Evolutionary conservation across 2,329 filamentous ascomycete genomes (phyloP).

Genomic region (Sporothrix brasiliensis): DNA sequence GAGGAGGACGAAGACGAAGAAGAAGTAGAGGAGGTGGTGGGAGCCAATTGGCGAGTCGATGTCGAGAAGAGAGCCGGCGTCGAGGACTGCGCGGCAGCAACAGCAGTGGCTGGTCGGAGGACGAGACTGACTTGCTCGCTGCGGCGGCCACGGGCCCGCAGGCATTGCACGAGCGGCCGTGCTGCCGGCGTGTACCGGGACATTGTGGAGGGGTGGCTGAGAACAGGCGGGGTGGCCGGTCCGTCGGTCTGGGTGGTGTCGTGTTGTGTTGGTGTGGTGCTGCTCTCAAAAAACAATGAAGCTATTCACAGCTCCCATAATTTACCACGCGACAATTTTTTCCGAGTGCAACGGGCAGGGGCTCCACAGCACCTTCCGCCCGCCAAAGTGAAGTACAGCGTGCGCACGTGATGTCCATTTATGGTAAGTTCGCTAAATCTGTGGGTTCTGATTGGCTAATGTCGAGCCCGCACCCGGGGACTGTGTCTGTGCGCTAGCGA

Average conservation of each 20-base stretch:
- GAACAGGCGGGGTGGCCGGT: background rate
- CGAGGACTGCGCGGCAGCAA: background rate
- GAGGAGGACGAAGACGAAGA: background rate
- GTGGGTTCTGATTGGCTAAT: constrained; percentile 5
- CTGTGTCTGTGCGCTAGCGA: constrained; percentile 19
- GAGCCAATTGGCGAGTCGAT: constrained; percentile 10
- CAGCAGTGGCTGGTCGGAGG: constrained; percentile 13
- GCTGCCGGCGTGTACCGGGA: constrained; percentile 34
- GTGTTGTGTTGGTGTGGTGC: background rate
- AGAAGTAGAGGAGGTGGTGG: constrained; percentile 14
- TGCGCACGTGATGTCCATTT: constrained; percentile 12
- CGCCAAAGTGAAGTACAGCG: background rate
- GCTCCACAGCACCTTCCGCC: constrained; percentile 13
- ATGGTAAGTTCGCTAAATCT: background rate
- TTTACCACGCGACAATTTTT: constrained; percentile 32
- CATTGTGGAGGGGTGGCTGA: constrained; percentile 22
- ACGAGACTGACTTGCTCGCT: constrained; percentile 17
- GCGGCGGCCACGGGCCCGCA: constrained; percentile 27
- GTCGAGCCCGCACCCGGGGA: background rate
- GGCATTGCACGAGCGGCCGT: constrained; percentile 36
- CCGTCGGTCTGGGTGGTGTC: background rate
- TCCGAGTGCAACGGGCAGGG: background rate
- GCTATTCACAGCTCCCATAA: constrained; percentile 20
- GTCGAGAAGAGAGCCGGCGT: constrained; percentile 9
- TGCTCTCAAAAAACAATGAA: constrained; percentile 19